Evolutionary conservation across 805 yeast species (phyloP).

Genomic region (Nakazawaea anatomiae): DNA sequence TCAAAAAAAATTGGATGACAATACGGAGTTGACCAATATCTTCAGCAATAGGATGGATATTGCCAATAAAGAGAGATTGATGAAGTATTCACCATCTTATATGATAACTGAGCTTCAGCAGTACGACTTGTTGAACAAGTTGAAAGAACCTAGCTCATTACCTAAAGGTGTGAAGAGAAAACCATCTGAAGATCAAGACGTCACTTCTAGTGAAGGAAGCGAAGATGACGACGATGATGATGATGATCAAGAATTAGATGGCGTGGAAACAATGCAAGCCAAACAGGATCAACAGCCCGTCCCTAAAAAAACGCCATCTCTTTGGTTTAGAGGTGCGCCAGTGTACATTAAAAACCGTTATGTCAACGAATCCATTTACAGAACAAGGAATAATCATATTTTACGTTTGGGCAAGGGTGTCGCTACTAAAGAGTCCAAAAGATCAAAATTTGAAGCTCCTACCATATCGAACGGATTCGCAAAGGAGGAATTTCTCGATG

Average conservation of each 20-base stretch:
- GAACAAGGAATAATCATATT: background rate
- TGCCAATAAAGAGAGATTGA: constrained; percentile 7
- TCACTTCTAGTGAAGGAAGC: constrained; percentile 27
- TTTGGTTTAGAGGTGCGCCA: constrained; percentile 73
- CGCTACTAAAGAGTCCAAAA: background rate
- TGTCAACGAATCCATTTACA: constrained; percentile 15
- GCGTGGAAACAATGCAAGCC: constrained; percentile 14
- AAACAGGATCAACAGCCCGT: background rate
- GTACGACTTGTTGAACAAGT: constrained; percentile 1
- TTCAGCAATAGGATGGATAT: constrained; percentile 5
- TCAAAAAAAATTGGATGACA: constrained; percentile 2
- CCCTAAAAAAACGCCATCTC: constrained; percentile 25
- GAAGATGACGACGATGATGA: constrained; percentile 19
- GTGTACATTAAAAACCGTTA: constrained; percentile 36
- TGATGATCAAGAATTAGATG: constrained; percentile 13
- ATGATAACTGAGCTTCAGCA: constrained; percentile 6
- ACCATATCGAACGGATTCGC: background rate
- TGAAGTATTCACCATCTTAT: constrained; percentile 4
- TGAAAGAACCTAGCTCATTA: background rate
- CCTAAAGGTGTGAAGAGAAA: constrained; percentile 1
- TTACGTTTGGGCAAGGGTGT: constrained; percentile 1
- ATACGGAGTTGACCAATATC: background rate
- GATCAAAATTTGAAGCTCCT: background rate
- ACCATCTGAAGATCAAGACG: constrained; percentile 6
- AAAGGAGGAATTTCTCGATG: no score